phyloP scores from a whole-genome alignment of 2,329 filamentous ascomycete species.

The Mycosphaerella sp. region DNA sequence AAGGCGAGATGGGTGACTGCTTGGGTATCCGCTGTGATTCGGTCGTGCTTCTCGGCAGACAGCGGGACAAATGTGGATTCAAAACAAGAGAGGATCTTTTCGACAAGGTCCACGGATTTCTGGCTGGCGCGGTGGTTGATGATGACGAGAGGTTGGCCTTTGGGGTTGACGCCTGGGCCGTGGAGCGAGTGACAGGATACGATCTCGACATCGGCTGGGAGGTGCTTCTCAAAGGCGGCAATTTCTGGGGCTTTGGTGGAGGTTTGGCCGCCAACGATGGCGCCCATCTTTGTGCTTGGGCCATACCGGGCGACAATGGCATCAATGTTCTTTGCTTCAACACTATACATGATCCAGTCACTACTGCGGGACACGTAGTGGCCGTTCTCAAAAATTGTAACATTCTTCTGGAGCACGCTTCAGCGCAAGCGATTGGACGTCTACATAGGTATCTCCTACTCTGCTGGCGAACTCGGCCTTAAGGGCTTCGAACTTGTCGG shows the following conservation, averaged over 20 bases:
- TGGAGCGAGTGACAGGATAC: constrained; percentile 95
- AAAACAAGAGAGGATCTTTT: constrained; percentile 74
- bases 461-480: constrained; percentile 73
- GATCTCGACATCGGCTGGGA: constrained; percentile 84
- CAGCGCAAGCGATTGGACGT: constrained; percentile 35
- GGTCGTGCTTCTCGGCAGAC: constrained; percentile 80
- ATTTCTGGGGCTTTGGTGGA: constrained; percentile 98
- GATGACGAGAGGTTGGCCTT: constrained; percentile 83
- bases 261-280: constrained; percentile 94
- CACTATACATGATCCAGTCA: constrained; percentile 98
- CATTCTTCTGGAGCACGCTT: constrained; percentile 56
- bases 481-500: constrained; percentile 78
- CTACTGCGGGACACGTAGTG: constrained; percentile 91
- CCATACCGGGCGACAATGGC: constrained; percentile 81
- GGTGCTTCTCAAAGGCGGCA: constrained; percentile 79
- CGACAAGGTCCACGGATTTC: constrained; percentile 68
- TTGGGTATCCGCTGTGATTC: constrained; percentile 96
- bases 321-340: constrained; percentile 88
- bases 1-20: constrained; percentile 97
- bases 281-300: constrained; percentile 88
- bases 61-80: constrained; percentile 82
- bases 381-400: constrained; percentile 89
- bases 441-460: constrained; percentile 55
- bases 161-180: constrained; percentile 81
- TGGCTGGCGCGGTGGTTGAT: constrained; percentile 88